A percentile compares a stretch with the other conserved stretches of the same genome.
Evolutionary conservation across 1,284 basidiomycete genomes (phyloP).

Genomic region (Cryptococcus floricola): DNA sequence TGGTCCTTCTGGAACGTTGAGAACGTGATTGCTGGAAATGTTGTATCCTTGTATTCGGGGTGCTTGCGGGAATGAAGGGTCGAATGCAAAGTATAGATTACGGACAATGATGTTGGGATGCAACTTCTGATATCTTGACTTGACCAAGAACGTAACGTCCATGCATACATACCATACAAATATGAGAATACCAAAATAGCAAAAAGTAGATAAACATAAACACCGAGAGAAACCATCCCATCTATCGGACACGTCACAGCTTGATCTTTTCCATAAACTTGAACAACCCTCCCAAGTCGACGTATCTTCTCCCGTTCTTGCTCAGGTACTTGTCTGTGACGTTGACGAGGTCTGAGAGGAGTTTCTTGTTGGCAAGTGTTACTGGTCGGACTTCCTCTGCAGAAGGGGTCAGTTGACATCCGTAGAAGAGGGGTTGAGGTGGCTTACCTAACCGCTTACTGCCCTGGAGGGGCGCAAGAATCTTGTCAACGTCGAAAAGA

Average conservation of each 20-base stretch:
- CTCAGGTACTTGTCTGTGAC: conserved; percentile 74
- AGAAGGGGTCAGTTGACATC: neutral
- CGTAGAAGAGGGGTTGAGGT: neutral
- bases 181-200: neutral
- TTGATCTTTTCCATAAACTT: conserved; percentile 60
- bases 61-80: no score
- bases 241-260: conserved; percentile 10
- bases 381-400: conserved; percentile 58
- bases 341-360: conserved; percentile 56
- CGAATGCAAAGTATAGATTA: no score
- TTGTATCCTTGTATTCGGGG: no score
- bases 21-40: neutral
- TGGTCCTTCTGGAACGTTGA: neutral
- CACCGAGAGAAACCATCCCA: no score
- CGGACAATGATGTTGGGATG: no score
- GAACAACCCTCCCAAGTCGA: conserved; percentile 72
- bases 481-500: conserved; percentile 71
- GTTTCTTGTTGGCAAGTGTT: conserved; percentile 53
- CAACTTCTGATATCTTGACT: no score
- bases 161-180: neutral
- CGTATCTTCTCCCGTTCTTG: conserved; percentile 79
- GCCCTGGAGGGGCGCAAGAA: conserved; percentile 55
- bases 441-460: conserved; percentile 55
- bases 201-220: no score
- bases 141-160: no score